Evolutionary conservation across 345 rosid genomes (phyloP).

Genomic region (Eutrema heterophyllum): DNA sequence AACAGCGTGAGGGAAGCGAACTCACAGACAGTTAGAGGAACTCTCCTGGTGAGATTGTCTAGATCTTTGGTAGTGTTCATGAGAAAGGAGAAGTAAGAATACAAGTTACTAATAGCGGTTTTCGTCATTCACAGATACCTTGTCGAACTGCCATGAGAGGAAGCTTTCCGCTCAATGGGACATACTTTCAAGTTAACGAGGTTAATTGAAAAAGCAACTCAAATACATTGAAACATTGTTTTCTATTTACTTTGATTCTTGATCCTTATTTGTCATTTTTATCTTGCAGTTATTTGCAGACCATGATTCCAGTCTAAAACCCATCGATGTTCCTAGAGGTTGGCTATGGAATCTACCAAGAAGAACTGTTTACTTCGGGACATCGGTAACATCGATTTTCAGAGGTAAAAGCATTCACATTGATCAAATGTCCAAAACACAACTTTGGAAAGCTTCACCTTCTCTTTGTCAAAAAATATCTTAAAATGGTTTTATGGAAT

Average conservation of each 20-base stretch:
- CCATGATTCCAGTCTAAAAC: constrained; percentile 70
- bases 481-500: constrained; percentile 21
- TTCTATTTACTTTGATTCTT: not conserved
- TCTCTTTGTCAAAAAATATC: not conserved
- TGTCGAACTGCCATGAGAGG: constrained; percentile 96
- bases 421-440: not conserved
- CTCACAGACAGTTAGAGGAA: constrained; percentile 78
- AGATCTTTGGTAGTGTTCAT: constrained; percentile 9
- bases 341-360: constrained; percentile 78
- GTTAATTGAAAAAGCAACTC: constrained; percentile 31
- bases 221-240: not conserved
- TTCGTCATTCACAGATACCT: constrained; percentile 57
- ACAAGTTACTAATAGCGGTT: constrained; percentile 19
- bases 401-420: constrained; percentile 47
- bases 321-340: constrained; percentile 69
- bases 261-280: constrained; percentile 4
- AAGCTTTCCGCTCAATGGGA: constrained; percentile 90
- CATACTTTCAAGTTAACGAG: constrained; percentile 96
- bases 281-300: constrained; percentile 77
- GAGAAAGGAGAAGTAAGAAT: not conserved
- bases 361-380: constrained; percentile 80
- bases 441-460: not conserved
- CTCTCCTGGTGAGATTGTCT: constrained; percentile 62
- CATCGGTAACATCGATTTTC: constrained; percentile 82
- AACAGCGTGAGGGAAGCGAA: constrained; percentile 62